Conservation (phyloP, 2,329 filamentous ascomycete genomes). For the Rutstroemia sydowiana region DNA sequence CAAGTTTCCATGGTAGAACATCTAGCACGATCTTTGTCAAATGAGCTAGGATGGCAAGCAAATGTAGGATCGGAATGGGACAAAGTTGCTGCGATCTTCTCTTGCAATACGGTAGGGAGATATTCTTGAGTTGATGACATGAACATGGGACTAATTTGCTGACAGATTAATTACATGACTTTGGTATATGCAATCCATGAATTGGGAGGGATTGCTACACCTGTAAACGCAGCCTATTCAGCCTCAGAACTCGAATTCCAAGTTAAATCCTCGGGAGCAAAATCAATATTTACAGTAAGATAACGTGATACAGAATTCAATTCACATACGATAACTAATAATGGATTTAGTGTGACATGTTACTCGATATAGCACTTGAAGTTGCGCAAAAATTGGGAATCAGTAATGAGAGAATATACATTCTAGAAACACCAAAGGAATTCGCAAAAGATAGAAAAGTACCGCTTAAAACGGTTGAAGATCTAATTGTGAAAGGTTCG, state of each 20-base stretch:
- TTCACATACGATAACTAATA: not conserved
- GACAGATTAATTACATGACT: slow-evolving; percentile 65
- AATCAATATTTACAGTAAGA: slow-evolving; percentile 64
- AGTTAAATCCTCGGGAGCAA: slow-evolving; percentile 68
- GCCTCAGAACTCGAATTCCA: slow-evolving; percentile 76
- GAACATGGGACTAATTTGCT: too few relatives aligned
- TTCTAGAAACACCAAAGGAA: slow-evolving; percentile 58
- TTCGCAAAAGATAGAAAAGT: slow-evolving; percentile 40
- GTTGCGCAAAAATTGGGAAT: slow-evolving; percentile 67
- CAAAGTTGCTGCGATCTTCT: slow-evolving; percentile 69
- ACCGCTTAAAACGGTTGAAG: slow-evolving; percentile 64
- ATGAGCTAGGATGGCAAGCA: slow-evolving; percentile 64
- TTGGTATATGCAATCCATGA: slow-evolving; percentile 68
- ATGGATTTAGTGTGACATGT: slow-evolving; percentile 45
- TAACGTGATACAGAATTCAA: not conserved
- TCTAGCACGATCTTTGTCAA: slow-evolving; percentile 60
- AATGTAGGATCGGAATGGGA: slow-evolving; percentile 72
- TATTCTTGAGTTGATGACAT: too few relatives aligned
- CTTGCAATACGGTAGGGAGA: slow-evolving; percentile 63
- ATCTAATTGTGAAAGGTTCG: slow-evolving; percentile 58
- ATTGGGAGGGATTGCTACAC: slow-evolving; percentile 66
- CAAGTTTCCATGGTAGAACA: slow-evolving; percentile 58
- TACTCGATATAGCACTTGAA: slow-evolving; percentile 56
- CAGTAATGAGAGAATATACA: slow-evolving; percentile 62
- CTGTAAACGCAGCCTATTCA: slow-evolving; percentile 82